These are phyloP conservation scores for Apiotrichum brassicae DNA, from an alignment of 1,284 basidiomycete species.

Conservation along the genomic window DNA sequence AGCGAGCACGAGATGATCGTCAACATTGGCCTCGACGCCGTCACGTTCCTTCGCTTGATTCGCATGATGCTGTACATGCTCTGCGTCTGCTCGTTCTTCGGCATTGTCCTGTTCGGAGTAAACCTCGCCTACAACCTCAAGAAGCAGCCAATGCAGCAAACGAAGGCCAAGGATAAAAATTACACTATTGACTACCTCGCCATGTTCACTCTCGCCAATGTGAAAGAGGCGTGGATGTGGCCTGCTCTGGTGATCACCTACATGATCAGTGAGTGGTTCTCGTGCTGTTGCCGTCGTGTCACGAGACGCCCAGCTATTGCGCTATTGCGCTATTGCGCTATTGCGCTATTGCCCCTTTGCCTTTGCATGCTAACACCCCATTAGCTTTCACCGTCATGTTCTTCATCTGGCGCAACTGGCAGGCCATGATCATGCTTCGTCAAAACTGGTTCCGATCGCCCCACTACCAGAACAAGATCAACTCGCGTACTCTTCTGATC, in stretches of 20 bases:
- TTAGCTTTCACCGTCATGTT: slow-evolving; percentile 40
- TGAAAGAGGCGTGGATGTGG: slow-evolving; percentile 61
- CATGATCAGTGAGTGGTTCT: slow-evolving; percentile 53
- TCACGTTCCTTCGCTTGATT: slow-evolving; percentile 84
- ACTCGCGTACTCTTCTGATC: slow-evolving; percentile 50
- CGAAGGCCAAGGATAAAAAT: too few species aligned
- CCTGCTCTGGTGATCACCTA: slow-evolving; percentile 70
- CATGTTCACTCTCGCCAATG: slow-evolving; percentile 71
- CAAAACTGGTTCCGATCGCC: slow-evolving; percentile 45
- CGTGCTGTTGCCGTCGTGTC: slow-evolving; percentile 31
- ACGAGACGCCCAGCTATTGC: too few species aligned
- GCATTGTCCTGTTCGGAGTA: slow-evolving; percentile 65
- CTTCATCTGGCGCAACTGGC: slow-evolving; percentile 64
- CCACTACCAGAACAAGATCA: slow-evolving; percentile 44
- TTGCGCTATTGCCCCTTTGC: too few species aligned
- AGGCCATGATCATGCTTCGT: slow-evolving; percentile 54
- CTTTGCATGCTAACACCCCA: too few species aligned
- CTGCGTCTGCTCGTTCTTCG: slow-evolving; percentile 58
- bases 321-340: too few species aligned
- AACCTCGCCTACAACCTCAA: slow-evolving; percentile 60
- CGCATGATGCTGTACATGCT: slow-evolving; percentile 70
- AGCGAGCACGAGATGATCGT: slow-evolving; percentile 82
- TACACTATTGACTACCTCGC: slow-evolving; percentile 62
- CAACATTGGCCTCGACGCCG: slow-evolving; percentile 83
- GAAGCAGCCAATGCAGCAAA: too few species aligned